These are phyloP conservation scores for Fusarium citri DNA, from an alignment of 2,329 filamentous ascomycete species.

Conservation along the genomic window DNA sequence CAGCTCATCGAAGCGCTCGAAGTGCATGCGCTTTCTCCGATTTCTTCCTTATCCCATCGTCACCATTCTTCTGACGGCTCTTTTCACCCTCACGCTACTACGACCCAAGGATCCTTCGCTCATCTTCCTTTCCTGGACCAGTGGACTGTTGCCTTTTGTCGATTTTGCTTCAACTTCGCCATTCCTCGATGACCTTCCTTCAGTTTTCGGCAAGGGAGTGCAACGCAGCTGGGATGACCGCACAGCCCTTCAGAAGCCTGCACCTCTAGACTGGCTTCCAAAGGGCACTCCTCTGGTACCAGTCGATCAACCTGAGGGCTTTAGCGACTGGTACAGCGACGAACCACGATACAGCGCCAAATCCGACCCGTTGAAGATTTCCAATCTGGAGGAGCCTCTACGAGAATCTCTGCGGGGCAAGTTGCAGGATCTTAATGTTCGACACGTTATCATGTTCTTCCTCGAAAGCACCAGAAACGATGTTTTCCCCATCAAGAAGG, in stretches of 20 bases:
- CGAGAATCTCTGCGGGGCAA: conserved; percentile 44
- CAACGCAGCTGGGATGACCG: conserved; percentile 44
- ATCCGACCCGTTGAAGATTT: conserved; percentile 55
- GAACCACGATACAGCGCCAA: conserved; percentile 51
- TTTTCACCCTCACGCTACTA: conserved; percentile 40
- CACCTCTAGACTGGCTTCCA: conserved; percentile 43
- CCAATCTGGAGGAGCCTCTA: conserved; percentile 52
- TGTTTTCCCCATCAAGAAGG: conserved; percentile 58
- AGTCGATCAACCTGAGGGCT: conserved; percentile 22
- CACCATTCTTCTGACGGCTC: conserved; percentile 42
- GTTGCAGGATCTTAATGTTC: conserved; percentile 51
- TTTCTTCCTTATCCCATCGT: conserved; percentile 40
- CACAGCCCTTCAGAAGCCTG: conserved; percentile 44
- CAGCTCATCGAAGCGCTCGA: conserved; percentile 4
- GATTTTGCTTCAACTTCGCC: conserved; percentile 50
- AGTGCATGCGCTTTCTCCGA: conserved; percentile 8
- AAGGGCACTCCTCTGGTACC: conserved; percentile 1
- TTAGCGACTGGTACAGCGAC: conserved; percentile 45
- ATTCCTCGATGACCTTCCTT: conserved; percentile 42
- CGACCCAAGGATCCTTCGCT: conserved; percentile 51
- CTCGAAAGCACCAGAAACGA: conserved; percentile 60
- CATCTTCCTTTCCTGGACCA: conserved; percentile 53
- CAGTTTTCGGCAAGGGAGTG: conserved; percentile 44
- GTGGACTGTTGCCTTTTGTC: conserved; percentile 50
- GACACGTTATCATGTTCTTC: conserved; percentile 58